Base-by-base conservation (phyloP, 2,329 filamentous ascomycete genomes). In the Fusarium circinatum region DNA sequence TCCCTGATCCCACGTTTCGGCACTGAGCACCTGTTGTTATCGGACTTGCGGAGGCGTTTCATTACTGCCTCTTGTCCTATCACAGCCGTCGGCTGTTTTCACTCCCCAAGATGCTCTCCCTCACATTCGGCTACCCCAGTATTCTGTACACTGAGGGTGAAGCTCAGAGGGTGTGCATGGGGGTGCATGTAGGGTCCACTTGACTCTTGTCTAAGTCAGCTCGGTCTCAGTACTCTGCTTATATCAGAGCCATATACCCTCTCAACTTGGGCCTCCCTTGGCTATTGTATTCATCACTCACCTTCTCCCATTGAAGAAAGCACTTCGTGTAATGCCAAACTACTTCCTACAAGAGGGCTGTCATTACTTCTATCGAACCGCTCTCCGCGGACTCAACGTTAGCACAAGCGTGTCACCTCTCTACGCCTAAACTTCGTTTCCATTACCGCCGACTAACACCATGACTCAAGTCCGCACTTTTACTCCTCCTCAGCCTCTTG, bases 351-450 rank as follows among this genome's bases (percentile, higher is more conserved):
- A 96, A 87, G 93, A 97, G 87, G 93, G 97, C 84, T 97, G 93
- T 80, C 94, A 97, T 82, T 97, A 97, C 85, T 97, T 97, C 85
- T 96, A 94, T 86, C 94, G 94, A 87, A 97, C 92, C 83, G 93
- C 94, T 81, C 86, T 97, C 85, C 94, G 94, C 87, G 92, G 95
- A 81, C 86, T 97, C 78, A 96, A 93, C 80, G 91, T 97, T 78
- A 89, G 91, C 84, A 97, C 93, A 78, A 89, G 86, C 79, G 90
- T 97, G 83, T 94, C 92, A 75, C 91, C 93, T 77, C 86, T 94
- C 62, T 94, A 94, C 86, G 89, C 88, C 83, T 94, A 86, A 88
- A 70, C 55, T 56, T 60, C 54, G 49, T 69, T 56, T 39, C 39
- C 47, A 71, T 62, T 45, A 58, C 47, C 59, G 32, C 41, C 28